phyloP scores from a whole-genome alignment of 1,284 basidiomycete species.

The Apiotrichum siamense region DNA sequence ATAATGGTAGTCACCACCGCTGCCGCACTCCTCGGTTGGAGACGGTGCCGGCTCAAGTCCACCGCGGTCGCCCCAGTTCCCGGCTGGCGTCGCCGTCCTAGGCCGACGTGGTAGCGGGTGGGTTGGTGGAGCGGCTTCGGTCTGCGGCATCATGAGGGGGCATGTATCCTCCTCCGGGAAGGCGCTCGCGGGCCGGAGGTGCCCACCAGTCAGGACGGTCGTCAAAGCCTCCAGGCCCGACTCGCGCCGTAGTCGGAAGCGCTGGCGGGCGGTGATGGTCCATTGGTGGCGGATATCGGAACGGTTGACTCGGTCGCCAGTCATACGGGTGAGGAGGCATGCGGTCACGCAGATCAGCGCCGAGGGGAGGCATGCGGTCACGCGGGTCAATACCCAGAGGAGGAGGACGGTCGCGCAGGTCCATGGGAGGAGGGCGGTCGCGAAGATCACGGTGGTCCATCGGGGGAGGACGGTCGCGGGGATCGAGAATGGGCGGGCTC shows the following conservation, averaged over 20 bases:
- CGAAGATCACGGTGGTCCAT: neutral
- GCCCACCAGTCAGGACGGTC: slow-evolving; percentile 2
- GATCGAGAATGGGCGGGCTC: neutral
- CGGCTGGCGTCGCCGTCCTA: neutral
- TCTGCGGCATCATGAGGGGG: neutral
- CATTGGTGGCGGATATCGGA: no score
- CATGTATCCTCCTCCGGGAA: neutral
- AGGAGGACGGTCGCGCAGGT: neutral
- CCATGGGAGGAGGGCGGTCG: neutral
- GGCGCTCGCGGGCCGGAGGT: neutral
- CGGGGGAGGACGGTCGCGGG: neutral
- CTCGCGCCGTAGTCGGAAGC: no score
- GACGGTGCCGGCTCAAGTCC: no score
- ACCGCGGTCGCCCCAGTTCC: slow-evolving; percentile 1
- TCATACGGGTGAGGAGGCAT: no score
- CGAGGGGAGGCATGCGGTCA: neutral
- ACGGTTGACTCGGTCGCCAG: no score
- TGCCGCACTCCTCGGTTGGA: neutral
- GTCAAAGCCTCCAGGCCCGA: no score
- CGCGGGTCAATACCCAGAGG: neutral
- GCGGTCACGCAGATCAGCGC: no score
- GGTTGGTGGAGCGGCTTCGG: neutral
- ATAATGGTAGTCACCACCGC: neutral
- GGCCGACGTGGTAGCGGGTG: neutral
- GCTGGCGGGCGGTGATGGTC: no score